These are phyloP conservation scores for Kodamaea arcana DNA, from an alignment of 1,139 yeast genomes.

Conservation along the genomic window DNA sequence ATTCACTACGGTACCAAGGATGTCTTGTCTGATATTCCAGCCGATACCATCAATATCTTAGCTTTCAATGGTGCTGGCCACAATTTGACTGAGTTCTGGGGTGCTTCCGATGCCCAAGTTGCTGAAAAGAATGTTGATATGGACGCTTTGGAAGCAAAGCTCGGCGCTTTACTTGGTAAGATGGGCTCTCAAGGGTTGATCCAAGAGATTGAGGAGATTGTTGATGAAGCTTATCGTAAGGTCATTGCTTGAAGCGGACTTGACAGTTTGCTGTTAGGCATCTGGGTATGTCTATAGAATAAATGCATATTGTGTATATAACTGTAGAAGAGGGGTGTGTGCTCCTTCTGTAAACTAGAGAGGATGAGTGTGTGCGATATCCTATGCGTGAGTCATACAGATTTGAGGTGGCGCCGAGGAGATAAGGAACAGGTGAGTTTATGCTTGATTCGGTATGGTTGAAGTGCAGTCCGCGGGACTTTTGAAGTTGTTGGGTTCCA, in stretches of 20 bases:
- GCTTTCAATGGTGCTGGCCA: slow-evolving; percentile 93
- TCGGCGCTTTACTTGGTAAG: slow-evolving; percentile 19
- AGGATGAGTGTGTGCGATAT: no score
- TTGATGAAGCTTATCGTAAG: slow-evolving; percentile 19
- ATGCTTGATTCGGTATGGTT: no score
- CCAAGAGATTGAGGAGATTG: slow-evolving; percentile 19
- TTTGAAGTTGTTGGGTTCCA: no score
- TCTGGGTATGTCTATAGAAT: no score
- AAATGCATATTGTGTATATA: no score
- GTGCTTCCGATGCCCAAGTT: slow-evolving; percentile 9
- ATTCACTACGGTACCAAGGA: slow-evolving; percentile 74
- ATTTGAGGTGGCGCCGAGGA: no score
- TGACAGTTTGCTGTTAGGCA: no score
- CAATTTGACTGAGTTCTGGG: slow-evolving; percentile 74
- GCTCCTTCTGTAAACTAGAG: no score
- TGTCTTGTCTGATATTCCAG: slow-evolving; percentile 67
- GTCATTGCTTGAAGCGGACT: slow-evolving; percentile 2
- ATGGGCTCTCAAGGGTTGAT: slow-evolving; percentile 18
- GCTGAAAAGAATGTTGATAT: slow-evolving; percentile 2
- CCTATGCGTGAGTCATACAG: no score
- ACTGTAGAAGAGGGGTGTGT: no score
- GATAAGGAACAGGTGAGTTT: no score
- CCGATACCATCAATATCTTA: slow-evolving; percentile 81
- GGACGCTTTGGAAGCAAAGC: slow-evolving; percentile 10
- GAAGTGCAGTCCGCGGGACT: no score